phyloP scores from a whole-genome alignment of 2,329 filamentous ascomycete species.

The Xylariaceae sp. region DNA sequence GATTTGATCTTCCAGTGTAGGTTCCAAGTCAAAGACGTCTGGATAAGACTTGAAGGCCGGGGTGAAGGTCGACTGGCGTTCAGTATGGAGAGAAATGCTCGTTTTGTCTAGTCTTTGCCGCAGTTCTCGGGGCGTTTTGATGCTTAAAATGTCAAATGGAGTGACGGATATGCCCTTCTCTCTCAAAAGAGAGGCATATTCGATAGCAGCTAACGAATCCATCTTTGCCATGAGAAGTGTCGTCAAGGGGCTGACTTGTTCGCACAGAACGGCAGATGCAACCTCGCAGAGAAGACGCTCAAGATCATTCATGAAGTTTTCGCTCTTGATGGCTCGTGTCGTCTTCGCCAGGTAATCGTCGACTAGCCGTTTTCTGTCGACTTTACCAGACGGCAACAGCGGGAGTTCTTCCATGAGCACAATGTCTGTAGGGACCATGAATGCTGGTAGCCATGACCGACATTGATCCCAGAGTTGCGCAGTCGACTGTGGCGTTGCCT shows the following conservation, averaged over 20 bases:
- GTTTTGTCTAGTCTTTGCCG: slow-evolving; percentile 9
- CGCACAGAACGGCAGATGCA: slow-evolving; percentile 27
- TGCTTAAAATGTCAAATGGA: slow-evolving; percentile 57
- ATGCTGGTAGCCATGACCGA: slow-evolving; percentile 69
- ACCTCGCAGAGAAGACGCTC: slow-evolving; percentile 35
- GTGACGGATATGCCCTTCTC: slow-evolving; percentile 48
- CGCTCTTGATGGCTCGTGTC: neutral
- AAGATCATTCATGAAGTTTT: slow-evolving; percentile 29
- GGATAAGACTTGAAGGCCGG: neutral
- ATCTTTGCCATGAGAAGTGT: slow-evolving; percentile 34
- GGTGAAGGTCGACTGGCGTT: neutral
- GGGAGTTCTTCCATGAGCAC: slow-evolving; percentile 61
- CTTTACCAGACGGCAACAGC: slow-evolving; percentile 75
- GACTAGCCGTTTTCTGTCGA: slow-evolving; percentile 63
- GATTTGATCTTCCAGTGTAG: slow-evolving; percentile 15
- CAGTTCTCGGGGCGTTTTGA: slow-evolving; percentile 38
- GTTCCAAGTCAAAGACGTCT: slow-evolving; percentile 12
- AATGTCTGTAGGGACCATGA: slow-evolving; percentile 77
- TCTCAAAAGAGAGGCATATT: slow-evolving; percentile 59
- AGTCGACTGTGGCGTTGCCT: slow-evolving; percentile 30
- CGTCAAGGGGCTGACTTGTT: slow-evolving; percentile 26
- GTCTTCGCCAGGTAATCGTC: slow-evolving; percentile 40
- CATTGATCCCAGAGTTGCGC: slow-evolving; percentile 54
- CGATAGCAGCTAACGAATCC: slow-evolving; percentile 40
- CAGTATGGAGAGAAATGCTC: neutral